Evolutionary conservation across 345 rosid genomes (phyloP), one percentile per base, ranked within the genome.

Genomic region (Isatis tinctoria): DNA sequence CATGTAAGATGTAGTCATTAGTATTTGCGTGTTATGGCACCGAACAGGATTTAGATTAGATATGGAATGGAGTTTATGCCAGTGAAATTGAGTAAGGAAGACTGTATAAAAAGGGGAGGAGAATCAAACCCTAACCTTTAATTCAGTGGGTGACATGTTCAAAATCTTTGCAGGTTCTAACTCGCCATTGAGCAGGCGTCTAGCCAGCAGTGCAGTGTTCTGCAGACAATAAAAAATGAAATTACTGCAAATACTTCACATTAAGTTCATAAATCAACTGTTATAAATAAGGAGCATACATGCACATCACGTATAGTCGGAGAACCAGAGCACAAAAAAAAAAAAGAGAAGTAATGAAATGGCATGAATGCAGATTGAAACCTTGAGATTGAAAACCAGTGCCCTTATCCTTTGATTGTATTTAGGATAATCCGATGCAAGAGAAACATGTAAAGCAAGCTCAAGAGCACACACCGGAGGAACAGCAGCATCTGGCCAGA

Each of bases 401-500:
- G 88, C 86, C 68, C 99, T 85, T 88, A 96, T 32, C 80, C 92
- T 90, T 74, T 89, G 96, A 79, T 92, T 95, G 73, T 92, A 95
- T 74, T 95, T 95, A 64, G 90, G 95, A 74, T 78, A 88, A 85
- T 96, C 97, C 1, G 78, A 74, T 12, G 89, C 78, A 73, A 90
- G 82, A 54, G 94, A 63, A 53, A 84, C 89, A 80, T 92, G 89
- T 13, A 88, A 81, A 26, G 88, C 97, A 79, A 83, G 79, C 90
- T 96, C 99, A 72, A 96, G 94, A 52, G 91, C 89, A 75, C 70
- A 70, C 60, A 90, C 87, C 2, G 91, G 86, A 66, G 84, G 78
- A 82, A 92, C 90, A 59, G 95, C 96, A 79, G 80, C 87, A 84
- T 96, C 93, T 33, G 97, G 99, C 97, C 98, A 96, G 72, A 78